Percentiles rank a stretch among this genome's conserved stretches.
phyloP scores from a whole-genome alignment of 2,329 filamentous ascomycete species.

The Aspergillus aculeatus region DNA sequence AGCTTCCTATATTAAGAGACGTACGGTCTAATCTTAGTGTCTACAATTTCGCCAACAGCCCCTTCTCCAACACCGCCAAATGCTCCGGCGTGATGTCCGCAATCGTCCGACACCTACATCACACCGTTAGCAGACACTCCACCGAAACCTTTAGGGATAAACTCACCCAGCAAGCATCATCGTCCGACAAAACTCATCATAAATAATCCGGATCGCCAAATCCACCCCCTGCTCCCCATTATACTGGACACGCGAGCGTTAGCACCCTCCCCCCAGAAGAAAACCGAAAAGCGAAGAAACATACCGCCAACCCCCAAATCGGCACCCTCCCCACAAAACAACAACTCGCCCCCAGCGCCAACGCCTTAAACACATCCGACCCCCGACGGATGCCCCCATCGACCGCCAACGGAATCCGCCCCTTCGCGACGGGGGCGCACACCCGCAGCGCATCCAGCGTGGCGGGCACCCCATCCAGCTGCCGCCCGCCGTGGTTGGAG shows the following conservation, averaged over 20 bases:
- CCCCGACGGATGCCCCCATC: constrained; percentile 30
- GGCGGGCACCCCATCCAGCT: constrained; percentile 32
- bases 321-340: constrained; percentile 27
- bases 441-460: constrained; percentile 32
- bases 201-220: constrained; percentile 24
- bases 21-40: not conserved
- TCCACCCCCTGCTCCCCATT: constrained; percentile 27
- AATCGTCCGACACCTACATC: too few relatives aligned
- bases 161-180: constrained; percentile 25
- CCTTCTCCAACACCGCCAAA: not conserved
- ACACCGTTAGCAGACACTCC: too few relatives aligned
- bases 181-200: constrained; percentile 21
- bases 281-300: not conserved
- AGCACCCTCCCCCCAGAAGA: not conserved
- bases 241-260: constrained; percentile 11
- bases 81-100: too few relatives aligned
- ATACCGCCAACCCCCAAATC: constrained; percentile 32
- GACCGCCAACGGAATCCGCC: constrained; percentile 27
- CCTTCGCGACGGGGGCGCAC: constrained; percentile 20
- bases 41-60: not conserved
- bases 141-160: too few relatives aligned
- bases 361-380: constrained; percentile 30
- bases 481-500: constrained; percentile 35
- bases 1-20: too few relatives aligned
- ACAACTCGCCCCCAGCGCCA: constrained; percentile 26